Evolutionary conservation across 2,329 filamentous ascomycete genomes (phyloP).

Genomic region (Phoma sp.): DNA sequence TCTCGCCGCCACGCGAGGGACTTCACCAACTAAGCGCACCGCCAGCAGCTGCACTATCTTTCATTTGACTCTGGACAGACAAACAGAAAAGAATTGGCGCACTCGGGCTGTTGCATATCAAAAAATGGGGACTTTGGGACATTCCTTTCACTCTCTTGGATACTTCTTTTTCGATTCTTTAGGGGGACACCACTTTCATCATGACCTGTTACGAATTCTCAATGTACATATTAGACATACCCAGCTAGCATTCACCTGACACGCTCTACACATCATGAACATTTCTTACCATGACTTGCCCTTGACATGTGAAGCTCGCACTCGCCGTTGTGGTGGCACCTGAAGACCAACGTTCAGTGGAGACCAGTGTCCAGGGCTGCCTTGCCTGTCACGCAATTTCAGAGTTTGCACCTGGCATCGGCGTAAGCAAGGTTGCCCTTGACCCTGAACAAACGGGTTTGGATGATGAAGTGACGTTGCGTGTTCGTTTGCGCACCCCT

Average conservation of each 20-base stretch:
- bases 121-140: neutral
- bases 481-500: slow-evolving; percentile 1
- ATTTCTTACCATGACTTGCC: neutral
- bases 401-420: neutral
- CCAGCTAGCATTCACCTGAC: slow-evolving; percentile 8
- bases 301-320: no score
- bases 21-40: slow-evolving; percentile 29
- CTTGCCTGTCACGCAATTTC: neutral
- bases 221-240: slow-evolving; percentile 12
- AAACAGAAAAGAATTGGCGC: slow-evolving; percentile 1
- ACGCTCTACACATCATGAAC: neutral
- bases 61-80: neutral
- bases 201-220: slow-evolving; percentile 13
- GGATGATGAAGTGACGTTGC: slow-evolving; percentile 7
- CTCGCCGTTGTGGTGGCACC: neutral
- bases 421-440: slow-evolving; percentile 10
- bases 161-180: slow-evolving; percentile 8
- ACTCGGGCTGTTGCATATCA: slow-evolving; percentile 1
- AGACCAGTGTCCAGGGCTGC: neutral
- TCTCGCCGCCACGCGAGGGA: slow-evolving; percentile 34
- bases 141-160: neutral
- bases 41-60: neutral
- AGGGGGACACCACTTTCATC: slow-evolving; percentile 14
- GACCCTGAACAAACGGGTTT: neutral
- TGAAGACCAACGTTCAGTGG: neutral